Conservation (phyloP, 495 filamentous ascomycete genomes). For the Barbatosphaeria neglecta region DNA sequence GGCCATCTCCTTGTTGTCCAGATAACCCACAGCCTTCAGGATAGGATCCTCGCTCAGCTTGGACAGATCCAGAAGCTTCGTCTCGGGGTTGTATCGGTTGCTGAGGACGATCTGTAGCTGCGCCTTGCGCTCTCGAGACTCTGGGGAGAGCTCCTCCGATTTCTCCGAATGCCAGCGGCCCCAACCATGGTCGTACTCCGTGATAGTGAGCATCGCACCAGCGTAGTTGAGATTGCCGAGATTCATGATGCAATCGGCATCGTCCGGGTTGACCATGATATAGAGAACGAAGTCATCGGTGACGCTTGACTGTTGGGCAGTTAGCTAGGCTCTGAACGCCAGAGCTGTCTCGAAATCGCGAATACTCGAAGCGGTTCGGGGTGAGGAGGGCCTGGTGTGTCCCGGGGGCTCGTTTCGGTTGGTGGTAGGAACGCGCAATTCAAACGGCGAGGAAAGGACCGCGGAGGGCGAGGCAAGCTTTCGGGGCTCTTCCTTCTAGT, state of each 20-base stretch:
- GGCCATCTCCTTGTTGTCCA: slow-evolving; percentile 54
- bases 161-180: slow-evolving; percentile 7
- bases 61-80: slow-evolving; percentile 72
- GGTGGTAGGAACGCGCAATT: no score
- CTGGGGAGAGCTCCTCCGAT: slow-evolving; percentile 20
- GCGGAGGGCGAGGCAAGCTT: slow-evolving; percentile 27
- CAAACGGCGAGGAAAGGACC: slow-evolving; percentile 42
- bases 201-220: slow-evolving; percentile 45
- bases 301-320: slow-evolving; percentile 51
- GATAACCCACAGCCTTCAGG: slow-evolving; percentile 61
- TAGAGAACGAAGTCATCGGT: slow-evolving; percentile 56
- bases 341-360: not conserved
- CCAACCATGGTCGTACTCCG: slow-evolving; percentile 18
- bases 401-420: no score
- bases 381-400: no score
- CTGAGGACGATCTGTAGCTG: slow-evolving; percentile 46
- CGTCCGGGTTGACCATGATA: slow-evolving; percentile 51
- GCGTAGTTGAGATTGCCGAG: slow-evolving; percentile 61
- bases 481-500: slow-evolving; percentile 19
- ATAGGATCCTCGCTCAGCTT: slow-evolving; percentile 56
- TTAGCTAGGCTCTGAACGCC: slow-evolving; percentile 51
- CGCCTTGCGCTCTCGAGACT: slow-evolving; percentile 30
- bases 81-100: slow-evolving; percentile 54
- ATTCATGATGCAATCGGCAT: slow-evolving; percentile 42
- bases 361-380: slow-evolving; percentile 22